A percentile compares a stretch with the other conserved stretches of the same genome.
These are phyloP conservation scores for Naganishia sp. DNA, from an alignment of 1,284 basidiomycete species.

Conservation along the genomic window DNA sequence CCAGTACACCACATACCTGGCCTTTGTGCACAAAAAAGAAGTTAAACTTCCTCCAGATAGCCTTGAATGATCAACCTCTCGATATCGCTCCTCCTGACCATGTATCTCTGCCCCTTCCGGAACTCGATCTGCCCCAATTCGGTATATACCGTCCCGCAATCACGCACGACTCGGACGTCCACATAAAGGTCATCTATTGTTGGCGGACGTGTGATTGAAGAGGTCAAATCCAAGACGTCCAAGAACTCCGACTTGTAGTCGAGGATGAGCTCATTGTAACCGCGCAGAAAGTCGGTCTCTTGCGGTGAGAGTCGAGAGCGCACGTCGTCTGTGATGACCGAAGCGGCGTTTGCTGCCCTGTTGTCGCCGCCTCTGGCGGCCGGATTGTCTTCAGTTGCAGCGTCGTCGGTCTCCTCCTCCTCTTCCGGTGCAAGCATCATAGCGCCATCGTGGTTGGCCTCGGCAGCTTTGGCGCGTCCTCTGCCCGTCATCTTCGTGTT, in stretches of 20 bases:
- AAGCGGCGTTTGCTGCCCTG: conserved; percentile 30
- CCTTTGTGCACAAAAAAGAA: too few relatives aligned
- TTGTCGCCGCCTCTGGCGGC: conserved; percentile 12
- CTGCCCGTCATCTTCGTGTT: conserved; percentile 45
- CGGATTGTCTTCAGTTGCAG: background rate
- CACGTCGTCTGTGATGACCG: conserved; percentile 57
- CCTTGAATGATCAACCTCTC: conserved; percentile 90
- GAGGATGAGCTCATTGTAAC: conserved; percentile 78
- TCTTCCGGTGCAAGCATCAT: conserved; percentile 19
- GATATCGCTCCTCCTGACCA: conserved; percentile 80
- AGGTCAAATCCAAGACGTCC: conserved; percentile 80
- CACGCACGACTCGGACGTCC: conserved; percentile 60
- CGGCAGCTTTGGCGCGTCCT: conserved; percentile 15
- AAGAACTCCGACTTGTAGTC: conserved; percentile 82
- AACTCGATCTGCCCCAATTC: conserved; percentile 84
- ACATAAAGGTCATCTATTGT: conserved; percentile 52
- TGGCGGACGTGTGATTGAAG: conserved; percentile 68
- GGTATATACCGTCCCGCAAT: conserved; percentile 86
- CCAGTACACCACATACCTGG: too few relatives aligned
- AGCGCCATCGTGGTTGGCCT: conserved; percentile 14
- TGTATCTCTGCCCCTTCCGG: conserved; percentile 80
- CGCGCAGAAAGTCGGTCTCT: conserved; percentile 85
- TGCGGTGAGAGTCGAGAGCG: conserved; percentile 79
- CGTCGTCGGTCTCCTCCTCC: conserved; percentile 9
- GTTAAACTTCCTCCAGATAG: conserved; percentile 67